phyloP scores from a whole-genome alignment of 2,329 filamentous ascomycete genomes.

The Emergomyces orientalis region DNA sequence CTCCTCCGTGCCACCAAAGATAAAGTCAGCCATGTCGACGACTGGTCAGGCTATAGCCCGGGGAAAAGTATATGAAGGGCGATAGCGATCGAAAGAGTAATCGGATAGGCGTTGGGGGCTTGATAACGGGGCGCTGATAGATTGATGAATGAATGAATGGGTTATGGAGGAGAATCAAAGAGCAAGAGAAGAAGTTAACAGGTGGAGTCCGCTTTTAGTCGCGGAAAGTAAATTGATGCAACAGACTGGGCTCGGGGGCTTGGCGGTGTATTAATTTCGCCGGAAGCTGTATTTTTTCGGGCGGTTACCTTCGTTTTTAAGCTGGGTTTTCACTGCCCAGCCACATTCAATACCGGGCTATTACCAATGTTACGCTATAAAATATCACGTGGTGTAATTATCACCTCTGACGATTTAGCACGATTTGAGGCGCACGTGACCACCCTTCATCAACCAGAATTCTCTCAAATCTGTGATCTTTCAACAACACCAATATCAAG shows the following conservation, averaged over 20 bases:
- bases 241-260: neutral
- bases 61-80: neutral
- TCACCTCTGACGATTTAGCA: no score
- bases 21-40: conserved; percentile 58
- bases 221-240: neutral
- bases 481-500: conserved; percentile 10
- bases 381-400: neutral
- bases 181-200: conserved; percentile 2
- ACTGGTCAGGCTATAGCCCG: neutral
- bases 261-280: neutral
- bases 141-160: neutral
- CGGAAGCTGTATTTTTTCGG: no score
- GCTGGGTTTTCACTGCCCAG: neutral
- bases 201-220: neutral
- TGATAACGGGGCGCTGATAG: neutral
- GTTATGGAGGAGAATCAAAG: neutral
- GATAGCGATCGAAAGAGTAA: neutral
- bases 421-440: neutral
- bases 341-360: neutral
- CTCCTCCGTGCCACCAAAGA: conserved; percentile 65
- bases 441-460: neutral
- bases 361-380: neutral
- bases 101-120: neutral
- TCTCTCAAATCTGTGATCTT: neutral
- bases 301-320: no score